Percentiles rank a stretch among this genome's conserved stretches.
These are phyloP conservation scores for Fusarium sp. DNA, from an alignment of 2,329 filamentous ascomycete genomes.

Conservation along the genomic window DNA sequence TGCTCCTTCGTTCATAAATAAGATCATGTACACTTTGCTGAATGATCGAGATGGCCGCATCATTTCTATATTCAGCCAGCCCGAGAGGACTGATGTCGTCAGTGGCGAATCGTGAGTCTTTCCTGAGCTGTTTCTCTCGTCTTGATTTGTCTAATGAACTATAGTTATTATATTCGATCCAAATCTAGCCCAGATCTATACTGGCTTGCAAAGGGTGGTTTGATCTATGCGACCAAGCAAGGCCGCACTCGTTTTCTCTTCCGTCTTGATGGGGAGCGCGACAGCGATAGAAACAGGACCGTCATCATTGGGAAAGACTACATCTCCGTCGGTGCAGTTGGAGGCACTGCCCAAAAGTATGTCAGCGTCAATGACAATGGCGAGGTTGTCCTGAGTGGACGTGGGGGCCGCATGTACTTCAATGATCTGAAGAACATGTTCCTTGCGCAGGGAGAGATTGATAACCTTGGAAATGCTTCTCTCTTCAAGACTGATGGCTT, in stretches of 20 bases:
- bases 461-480: neutral
- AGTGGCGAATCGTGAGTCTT: neutral
- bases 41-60: neutral
- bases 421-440: slow-evolving; percentile 1
- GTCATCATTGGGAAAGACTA: slow-evolving; percentile 5
- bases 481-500: neutral
- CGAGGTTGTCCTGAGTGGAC: neutral
- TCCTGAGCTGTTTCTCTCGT: no score
- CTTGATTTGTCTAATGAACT: neutral
- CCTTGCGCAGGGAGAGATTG: neutral
- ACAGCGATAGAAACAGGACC: neutral
- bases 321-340: neutral
- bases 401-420: slow-evolving; percentile 3
- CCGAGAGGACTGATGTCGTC: neutral
- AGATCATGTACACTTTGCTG: neutral
- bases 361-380: neutral
- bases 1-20: neutral
- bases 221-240: neutral
- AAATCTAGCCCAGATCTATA: slow-evolving; percentile 7
- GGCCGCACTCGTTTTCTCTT: slow-evolving; percentile 7
- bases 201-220: neutral
- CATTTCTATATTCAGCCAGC: neutral
- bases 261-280: neutral
- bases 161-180: slow-evolving; percentile 11
- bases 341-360: neutral